Percentiles rank a stretch among this genome's conserved stretches.
Conservation (phyloP, 163 green algal species). For the Scenedesmus sp. region DNA sequence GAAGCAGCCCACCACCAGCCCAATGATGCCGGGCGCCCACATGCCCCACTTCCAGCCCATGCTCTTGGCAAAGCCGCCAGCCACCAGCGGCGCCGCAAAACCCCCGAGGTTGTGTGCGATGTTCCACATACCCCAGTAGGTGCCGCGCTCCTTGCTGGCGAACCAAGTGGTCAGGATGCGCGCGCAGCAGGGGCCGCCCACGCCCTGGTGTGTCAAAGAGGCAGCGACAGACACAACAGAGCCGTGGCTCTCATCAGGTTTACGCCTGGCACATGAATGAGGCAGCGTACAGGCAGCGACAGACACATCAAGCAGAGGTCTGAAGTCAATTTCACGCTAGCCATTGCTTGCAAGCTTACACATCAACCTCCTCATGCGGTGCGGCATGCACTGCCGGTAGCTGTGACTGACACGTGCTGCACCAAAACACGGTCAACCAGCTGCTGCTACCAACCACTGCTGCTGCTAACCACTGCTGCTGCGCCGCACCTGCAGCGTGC, state of each 20-base stretch:
- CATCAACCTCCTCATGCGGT: not conserved
- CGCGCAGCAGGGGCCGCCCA: slow-evolving; percentile 95
- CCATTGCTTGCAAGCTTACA: not conserved
- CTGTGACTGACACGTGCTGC: not conserved
- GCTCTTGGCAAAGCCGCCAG: slow-evolving; percentile 86
- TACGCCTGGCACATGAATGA: not conserved
- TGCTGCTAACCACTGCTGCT: not conserved
- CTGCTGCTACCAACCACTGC: not conserved
- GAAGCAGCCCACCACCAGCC: slow-evolving; percentile 83
- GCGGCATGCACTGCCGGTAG: not conserved
- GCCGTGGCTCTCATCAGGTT: not conserved
- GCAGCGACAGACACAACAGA: not conserved
- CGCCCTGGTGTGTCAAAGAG: slow-evolving; percentile 73
- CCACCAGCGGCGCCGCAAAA: slow-evolving; percentile 94
- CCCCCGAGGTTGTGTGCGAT: slow-evolving; percentile 98
- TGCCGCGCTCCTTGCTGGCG: slow-evolving; percentile 76
- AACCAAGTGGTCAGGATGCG: slow-evolving; percentile 98
- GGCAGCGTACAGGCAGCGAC: not conserved
- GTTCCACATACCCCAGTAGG: slow-evolving; percentile 92
- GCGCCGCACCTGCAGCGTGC: slow-evolving; percentile 85
- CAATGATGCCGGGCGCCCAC: slow-evolving; percentile 94
- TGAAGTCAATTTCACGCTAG: not conserved
- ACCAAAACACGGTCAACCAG: not conserved
- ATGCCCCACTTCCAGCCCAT: slow-evolving; percentile 93
- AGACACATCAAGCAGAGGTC: not conserved